Evolutionary conservation across 2,329 filamentous ascomycete species (phyloP).

Genomic region (Fusarium temperatum): DNA sequence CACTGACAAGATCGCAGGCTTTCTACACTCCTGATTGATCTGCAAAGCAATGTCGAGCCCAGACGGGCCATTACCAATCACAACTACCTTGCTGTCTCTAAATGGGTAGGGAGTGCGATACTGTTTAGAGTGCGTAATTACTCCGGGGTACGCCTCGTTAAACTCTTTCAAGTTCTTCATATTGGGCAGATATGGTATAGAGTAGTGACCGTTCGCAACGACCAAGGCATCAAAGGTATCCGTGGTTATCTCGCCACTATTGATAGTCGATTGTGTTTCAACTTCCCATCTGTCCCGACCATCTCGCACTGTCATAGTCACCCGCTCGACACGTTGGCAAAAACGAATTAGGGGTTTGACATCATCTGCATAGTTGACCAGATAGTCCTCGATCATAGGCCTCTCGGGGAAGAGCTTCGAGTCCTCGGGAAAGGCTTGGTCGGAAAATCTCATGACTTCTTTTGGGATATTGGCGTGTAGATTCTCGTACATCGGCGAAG

Average conservation of each 20-base stretch:
- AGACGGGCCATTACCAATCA: slow-evolving; percentile 86
- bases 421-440: slow-evolving; percentile 70
- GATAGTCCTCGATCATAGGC: slow-evolving; percentile 75
- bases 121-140: slow-evolving; percentile 79
- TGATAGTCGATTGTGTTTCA: slow-evolving; percentile 60
- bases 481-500: slow-evolving; percentile 84
- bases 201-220: slow-evolving; percentile 79
- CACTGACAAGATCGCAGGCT: slow-evolving; percentile 72
- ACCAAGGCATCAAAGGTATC: slow-evolving; percentile 77
- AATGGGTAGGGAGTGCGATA: slow-evolving; percentile 76
- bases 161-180: slow-evolving; percentile 69
- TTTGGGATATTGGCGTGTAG: slow-evolving; percentile 90
- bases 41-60: slow-evolving; percentile 85
- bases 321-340: slow-evolving; percentile 72
- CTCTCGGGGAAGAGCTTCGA: slow-evolving; percentile 79
- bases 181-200: slow-evolving; percentile 72
- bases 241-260: slow-evolving; percentile 49
- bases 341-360: slow-evolving; percentile 75
- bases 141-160: slow-evolving; percentile 64
- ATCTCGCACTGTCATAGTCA: slow-evolving; percentile 50
- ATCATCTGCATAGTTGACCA: slow-evolving; percentile 75
- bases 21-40: slow-evolving; percentile 68
- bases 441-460: slow-evolving; percentile 81
- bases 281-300: slow-evolving; percentile 68
- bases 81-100: slow-evolving; percentile 75